Conservation (phyloP, 1,139 yeast species). For the Spathaspora sp. region DNA sequence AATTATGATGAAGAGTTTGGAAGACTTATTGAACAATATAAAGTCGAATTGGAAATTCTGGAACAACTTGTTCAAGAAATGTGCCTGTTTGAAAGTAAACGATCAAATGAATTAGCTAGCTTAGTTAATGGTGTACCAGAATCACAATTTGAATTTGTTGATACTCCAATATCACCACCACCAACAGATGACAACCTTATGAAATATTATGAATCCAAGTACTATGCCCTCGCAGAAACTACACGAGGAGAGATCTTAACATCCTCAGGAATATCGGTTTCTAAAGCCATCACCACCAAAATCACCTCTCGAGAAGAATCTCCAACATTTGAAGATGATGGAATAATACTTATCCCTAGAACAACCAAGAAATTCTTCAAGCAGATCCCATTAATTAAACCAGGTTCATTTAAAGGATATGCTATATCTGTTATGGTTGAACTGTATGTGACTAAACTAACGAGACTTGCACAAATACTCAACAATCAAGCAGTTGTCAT, state of each 20-base stretch:
- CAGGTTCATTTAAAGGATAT: slow-evolving; percentile 16
- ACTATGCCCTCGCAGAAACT: slow-evolving; percentile 64
- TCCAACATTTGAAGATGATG: slow-evolving; percentile 27
- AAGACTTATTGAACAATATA: slow-evolving; percentile 19
- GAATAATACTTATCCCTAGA: slow-evolving; percentile 32
- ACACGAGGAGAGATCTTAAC: slow-evolving; percentile 53
- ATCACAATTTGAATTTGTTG: slow-evolving; percentile 12
- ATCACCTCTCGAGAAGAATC: slow-evolving; percentile 26
- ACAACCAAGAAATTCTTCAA: slow-evolving; percentile 35
- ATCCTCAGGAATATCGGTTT: slow-evolving; percentile 42
- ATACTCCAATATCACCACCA: slow-evolving; percentile 8
- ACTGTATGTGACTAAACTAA: slow-evolving; percentile 21
- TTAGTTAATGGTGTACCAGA: slow-evolving; percentile 21
- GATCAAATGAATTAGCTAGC: slow-evolving; percentile 26
- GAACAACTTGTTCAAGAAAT: background rate
- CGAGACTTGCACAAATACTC: slow-evolving; percentile 33
- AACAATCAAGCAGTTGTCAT: slow-evolving; percentile 59
- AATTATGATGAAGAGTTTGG: slow-evolving; percentile 46
- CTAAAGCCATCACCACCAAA: slow-evolving; percentile 23
- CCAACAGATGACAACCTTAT: slow-evolving; percentile 9
- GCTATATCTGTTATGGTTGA: slow-evolving; percentile 23
- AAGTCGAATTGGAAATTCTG: slow-evolving; percentile 9
- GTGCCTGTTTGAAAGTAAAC: slow-evolving; percentile 3
- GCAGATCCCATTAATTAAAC: slow-evolving; percentile 28
- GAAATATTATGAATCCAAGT: slow-evolving; percentile 28